phyloP scores from a whole-genome alignment of 1,284 basidiomycete genomes.

The Cutaneotrichosporon sp. region DNA sequence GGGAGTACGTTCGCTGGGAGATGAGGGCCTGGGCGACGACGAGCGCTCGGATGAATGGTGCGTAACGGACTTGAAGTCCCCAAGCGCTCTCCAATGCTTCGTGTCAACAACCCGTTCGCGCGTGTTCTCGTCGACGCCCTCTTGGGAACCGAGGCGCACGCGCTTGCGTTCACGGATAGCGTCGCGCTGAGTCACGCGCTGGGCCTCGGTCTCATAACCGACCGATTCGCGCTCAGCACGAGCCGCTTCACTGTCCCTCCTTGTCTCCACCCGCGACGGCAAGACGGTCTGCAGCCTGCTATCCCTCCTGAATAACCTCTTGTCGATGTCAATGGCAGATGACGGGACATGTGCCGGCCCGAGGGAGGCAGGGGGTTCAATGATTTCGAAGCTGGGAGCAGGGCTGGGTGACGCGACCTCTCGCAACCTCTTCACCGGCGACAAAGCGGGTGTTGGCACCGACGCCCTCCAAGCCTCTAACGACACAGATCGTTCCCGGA shows the following conservation, averaged over 20 bases:
- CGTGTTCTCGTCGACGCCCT: conserved; percentile 9
- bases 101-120: neutral
- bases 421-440: neutral
- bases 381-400: neutral
- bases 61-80: conserved; percentile 22
- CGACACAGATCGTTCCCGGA: neutral
- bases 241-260: conserved; percentile 5
- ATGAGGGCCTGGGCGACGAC: conserved; percentile 20
- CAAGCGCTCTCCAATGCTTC: conserved; percentile 13
- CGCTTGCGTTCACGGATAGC: conserved; percentile 17
- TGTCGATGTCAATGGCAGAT: conserved; percentile 29
- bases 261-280: conserved; percentile 21
- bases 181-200: conserved; percentile 2
- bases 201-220: conserved; percentile 8
- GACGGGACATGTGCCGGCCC: conserved; percentile 22
- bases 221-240: neutral
- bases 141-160: conserved; percentile 3
- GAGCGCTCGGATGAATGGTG: conserved; percentile 22
- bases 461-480: neutral
- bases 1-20: conserved; percentile 14
- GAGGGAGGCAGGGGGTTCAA: neutral
- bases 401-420: neutral
- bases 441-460: neutral
- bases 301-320: conserved; percentile 32
- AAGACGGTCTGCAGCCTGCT: conserved; percentile 15